Conservation (phyloP, 331 rosid species). For the Prunus yedoensis region DNA sequence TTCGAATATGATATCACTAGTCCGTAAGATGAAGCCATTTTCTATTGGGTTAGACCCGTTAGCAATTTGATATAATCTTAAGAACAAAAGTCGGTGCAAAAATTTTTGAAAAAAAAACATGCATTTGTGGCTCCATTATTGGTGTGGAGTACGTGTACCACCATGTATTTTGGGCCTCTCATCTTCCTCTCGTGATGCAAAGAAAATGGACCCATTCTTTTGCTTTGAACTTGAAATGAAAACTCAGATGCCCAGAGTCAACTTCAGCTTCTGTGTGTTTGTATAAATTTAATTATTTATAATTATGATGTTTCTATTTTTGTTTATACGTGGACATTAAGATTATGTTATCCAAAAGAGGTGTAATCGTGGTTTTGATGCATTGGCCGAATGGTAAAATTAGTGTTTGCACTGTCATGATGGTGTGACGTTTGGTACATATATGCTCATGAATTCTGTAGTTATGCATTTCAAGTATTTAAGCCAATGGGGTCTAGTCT, state of each 20-base stretch:
- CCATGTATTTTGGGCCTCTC: neutral
- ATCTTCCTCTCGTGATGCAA: conserved; percentile 4
- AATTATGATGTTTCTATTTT: neutral
- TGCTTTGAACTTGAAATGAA: neutral
- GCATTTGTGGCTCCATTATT: neutral
- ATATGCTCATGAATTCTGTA: too few species aligned
- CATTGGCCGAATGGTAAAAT: neutral
- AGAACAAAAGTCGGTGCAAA: neutral
- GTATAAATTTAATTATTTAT: neutral
- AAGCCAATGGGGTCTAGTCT: too few species aligned
- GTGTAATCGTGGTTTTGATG: neutral
- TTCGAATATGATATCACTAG: too few species aligned
- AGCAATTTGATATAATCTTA: neutral
- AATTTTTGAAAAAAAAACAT: too few species aligned
- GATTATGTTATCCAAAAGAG: too few species aligned
- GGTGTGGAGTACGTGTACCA: conserved; percentile 1
- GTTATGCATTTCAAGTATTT: too few species aligned
- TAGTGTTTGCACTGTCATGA: neutral
- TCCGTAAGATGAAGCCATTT: rapidly evolving
- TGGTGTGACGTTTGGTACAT: too few species aligned
- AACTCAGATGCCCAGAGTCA: neutral
- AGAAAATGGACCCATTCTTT: neutral
- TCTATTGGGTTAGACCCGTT: too few species aligned
- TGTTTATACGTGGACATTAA: neutral
- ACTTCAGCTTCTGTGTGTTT: neutral